Evolutionary conservation across 805 yeast genomes (phyloP), one percentile per base, ranked within the genome.

Genomic region (Debaryomyces tyrocola): DNA sequence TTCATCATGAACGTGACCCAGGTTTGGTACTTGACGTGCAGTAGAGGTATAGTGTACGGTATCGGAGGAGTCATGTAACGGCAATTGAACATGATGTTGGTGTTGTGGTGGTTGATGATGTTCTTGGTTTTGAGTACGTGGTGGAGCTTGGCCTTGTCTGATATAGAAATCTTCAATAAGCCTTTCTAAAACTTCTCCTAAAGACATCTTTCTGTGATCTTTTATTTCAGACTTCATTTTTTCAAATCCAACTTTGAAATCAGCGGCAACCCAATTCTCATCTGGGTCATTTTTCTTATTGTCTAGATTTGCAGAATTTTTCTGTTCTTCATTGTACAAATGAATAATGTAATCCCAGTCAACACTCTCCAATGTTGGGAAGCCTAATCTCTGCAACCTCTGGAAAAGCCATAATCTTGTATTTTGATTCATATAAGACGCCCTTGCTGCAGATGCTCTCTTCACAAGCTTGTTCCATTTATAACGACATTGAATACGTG

Each of bases 401-500:
- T 62, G 60, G 27, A 70, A 52, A n/a, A 73, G 54, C 78, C 78
- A 73, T 11, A 63, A 33, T 49, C 64, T 67, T n/a, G 69, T 66
- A 6, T 57, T 58, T 4, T 53, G 42, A 35, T 60, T 61, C 75
- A 72, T 69, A 43, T 56, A 58, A 18, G 65, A 50, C 2, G 66
- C 53, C 12, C 73, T 54, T n/a, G 56, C 53, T 33, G 58, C 52
- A 18, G 69, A 59, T 50, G 84, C 85, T 48, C 86, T 73, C 57
- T 82, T 84, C 44, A 83, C 66, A 5, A 90, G 59, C 66, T 91
- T 92, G 60, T 86, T 86, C 97, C 97, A 92, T 63, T 92, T 92
- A 67, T 92, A 92, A 48, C 98, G 80, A 63, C 97, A 91, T 67
- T 92, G 98, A 53, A 92, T 91, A 55, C 98, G 77, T 1, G 96